A percentile compares a stretch with the other conserved stretches of the same genome.
phyloP scores from a whole-genome alignment of 352 stramenopile species.

The Globisporangium iwayamae region DNA sequence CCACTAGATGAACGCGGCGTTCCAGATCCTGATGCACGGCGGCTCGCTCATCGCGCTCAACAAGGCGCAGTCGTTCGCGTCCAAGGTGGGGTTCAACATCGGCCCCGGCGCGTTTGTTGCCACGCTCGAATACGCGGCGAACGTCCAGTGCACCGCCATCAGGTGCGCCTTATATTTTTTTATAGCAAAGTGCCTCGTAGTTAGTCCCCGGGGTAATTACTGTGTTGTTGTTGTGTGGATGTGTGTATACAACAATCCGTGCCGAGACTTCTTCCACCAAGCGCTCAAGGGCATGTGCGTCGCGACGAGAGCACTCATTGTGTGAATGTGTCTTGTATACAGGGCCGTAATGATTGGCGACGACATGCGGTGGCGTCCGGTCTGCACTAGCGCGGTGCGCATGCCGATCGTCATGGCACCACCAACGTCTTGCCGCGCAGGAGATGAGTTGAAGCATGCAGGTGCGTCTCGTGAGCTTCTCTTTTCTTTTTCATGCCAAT shows the following conservation, averaged over 20 bases:
- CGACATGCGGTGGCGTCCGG: conserved; percentile 49
- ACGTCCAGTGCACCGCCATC: conserved; percentile 39
- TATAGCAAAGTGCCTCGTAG: neutral
- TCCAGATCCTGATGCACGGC: conserved; percentile 43
- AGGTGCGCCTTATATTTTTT: conserved; percentile 20
- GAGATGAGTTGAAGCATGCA: conserved; percentile 23
- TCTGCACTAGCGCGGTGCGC: conserved; percentile 40
- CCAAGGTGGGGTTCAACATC: conserved; percentile 43
- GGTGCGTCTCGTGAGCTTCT: neutral
- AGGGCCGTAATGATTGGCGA: conserved; percentile 60
- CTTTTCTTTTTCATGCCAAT: neutral
- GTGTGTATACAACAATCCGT: conserved; percentile 35
- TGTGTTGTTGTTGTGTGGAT: neutral
- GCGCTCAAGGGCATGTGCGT: conserved; percentile 42
- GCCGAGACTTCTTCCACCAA: conserved; percentile 40
- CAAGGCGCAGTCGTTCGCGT: conserved; percentile 49
- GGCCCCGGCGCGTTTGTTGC: conserved; percentile 54
- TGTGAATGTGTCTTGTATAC: neutral
- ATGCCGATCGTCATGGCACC: conserved; percentile 46
- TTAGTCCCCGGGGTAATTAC: neutral
- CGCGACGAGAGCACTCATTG: neutral
- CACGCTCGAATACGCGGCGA: conserved; percentile 43
- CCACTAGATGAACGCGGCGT: conserved; percentile 48
- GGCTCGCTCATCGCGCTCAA: conserved; percentile 54
- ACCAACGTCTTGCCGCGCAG: conserved; percentile 29